A percentile compares a stretch with the other conserved stretches of the same genome.
phyloP scores from a whole-genome alignment of 257 asterid genomes.

The Solanum infundibuliforme region DNA sequence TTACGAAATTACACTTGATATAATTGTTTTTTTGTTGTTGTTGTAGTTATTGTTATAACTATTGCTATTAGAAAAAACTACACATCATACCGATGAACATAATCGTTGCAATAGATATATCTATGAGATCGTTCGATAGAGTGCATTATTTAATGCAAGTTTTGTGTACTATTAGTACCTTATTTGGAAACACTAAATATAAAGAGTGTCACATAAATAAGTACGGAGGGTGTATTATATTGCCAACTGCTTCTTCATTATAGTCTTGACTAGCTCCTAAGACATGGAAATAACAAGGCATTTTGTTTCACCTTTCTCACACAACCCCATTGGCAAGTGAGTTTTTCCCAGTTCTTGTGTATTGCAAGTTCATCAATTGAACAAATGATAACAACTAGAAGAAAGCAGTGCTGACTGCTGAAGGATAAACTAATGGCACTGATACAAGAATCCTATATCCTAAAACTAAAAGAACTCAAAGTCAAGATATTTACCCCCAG shows the following conservation, averaged over 20 bases:
- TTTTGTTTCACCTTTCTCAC: background rate
- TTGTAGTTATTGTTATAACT: background rate
- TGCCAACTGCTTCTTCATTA: background rate
- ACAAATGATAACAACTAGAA: background rate
- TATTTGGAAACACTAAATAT: background rate
- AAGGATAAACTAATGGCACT: constrained; percentile 10
- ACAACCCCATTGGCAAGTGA: background rate
- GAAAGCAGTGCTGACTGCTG: background rate
- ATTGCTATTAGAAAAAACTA: too few species aligned
- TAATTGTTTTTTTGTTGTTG: background rate
- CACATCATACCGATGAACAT: background rate
- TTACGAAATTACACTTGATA: background rate
- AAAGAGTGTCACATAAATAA: background rate
- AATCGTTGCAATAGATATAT: background rate
- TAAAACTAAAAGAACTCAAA: constrained; percentile 69
- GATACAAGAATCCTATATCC: constrained; percentile 6
- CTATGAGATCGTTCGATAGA: background rate
- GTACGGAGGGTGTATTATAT: background rate
- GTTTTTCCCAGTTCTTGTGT: background rate
- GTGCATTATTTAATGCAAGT: background rate
- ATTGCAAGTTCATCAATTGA: constrained; percentile 2
- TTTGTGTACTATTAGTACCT: background rate
- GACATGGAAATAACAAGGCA: background rate
- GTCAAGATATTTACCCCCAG: constrained; percentile 80
- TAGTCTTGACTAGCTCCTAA: background rate